These are phyloP conservation scores for Canna indica DNA, from an alignment of 176 grass and related monocot genomes.

Conservation along the genomic window DNA sequence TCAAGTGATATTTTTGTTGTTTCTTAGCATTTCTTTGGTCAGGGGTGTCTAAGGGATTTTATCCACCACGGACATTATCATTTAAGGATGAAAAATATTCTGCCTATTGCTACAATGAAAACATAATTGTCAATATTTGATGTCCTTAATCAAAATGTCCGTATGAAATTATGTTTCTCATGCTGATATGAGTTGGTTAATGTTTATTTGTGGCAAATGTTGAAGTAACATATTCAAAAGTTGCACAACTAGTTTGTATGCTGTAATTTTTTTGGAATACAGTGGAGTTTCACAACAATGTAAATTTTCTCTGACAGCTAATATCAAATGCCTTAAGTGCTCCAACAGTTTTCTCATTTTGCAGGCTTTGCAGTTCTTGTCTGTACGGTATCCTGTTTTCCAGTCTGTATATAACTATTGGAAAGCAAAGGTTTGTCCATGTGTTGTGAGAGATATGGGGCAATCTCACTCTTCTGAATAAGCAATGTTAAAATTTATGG, in stretches of 20 bases:
- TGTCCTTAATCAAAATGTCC: background rate
- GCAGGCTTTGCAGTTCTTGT: conserved; percentile 75
- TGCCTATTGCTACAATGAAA: background rate
- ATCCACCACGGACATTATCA: background rate
- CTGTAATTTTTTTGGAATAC: conserved; percentile 4
- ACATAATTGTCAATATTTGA: background rate
- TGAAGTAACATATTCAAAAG: too few species aligned
- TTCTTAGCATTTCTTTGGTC: too few species aligned
- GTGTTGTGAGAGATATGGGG: background rate
- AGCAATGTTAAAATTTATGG: conserved; percentile 2
- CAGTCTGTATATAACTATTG: conserved; percentile 94
- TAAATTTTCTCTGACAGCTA: background rate
- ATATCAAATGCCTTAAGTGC: background rate
- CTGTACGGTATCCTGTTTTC: conserved; percentile 51
- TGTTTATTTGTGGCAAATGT: too few species aligned
- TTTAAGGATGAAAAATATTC: background rate
- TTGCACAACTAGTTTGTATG: too few species aligned
- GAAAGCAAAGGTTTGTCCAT: conserved; percentile 75
- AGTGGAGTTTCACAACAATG: background rate
- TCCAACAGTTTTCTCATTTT: conserved; percentile 17
- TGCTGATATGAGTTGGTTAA: too few species aligned
- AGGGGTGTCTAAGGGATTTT: background rate
- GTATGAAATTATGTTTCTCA: background rate
- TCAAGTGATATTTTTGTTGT: background rate
- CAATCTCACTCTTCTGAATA: background rate